A percentile compares a stretch with the other conserved stretches of the same genome.
phyloP scores from a whole-genome alignment of 208 protist species.

The Trypanosoma platydactyli region DNA sequence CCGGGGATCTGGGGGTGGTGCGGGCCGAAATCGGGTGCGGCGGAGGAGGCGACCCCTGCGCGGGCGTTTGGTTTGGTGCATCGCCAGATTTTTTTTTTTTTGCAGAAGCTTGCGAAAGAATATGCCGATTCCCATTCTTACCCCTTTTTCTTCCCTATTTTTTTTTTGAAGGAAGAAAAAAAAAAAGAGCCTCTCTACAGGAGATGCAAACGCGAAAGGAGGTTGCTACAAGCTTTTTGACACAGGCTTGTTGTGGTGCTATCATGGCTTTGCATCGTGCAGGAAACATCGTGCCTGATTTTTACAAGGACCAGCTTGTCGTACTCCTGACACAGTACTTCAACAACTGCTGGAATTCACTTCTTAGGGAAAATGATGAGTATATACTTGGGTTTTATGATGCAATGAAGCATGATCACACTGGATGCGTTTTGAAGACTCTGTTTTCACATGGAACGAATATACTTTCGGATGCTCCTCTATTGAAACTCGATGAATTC shows the following conservation, averaged over 20 bases:
- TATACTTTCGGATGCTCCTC: slow-evolving; percentile 19
- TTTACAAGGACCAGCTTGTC: slow-evolving; percentile 30
- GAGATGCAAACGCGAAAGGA: slow-evolving; percentile 12
- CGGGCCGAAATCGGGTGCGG: too few species aligned
- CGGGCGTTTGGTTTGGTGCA: too few species aligned
- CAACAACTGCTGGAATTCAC: slow-evolving; percentile 33
- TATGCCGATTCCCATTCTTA: too few species aligned
- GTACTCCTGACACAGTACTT: slow-evolving; percentile 20
- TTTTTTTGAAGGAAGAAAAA: not conserved
- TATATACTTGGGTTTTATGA: slow-evolving; percentile 19
- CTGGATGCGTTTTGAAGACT: slow-evolving; percentile 24
- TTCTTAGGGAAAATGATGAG: slow-evolving; percentile 24
- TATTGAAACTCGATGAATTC: slow-evolving; percentile 6
- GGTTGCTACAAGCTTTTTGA: slow-evolving; percentile 14
- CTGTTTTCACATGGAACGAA: slow-evolving; percentile 25
- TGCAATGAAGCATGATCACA: slow-evolving; percentile 15
- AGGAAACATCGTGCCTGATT: slow-evolving; percentile 8
- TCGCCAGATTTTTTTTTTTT: slow-evolving; percentile 12
- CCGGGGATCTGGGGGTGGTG: too few species aligned
- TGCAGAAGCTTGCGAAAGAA: too few species aligned
- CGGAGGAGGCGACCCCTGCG: too few species aligned
- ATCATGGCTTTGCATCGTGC: slow-evolving; percentile 29
- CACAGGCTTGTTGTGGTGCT: slow-evolving; percentile 28
- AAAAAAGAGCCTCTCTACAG: not conserved
- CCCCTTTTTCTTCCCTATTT: slow-evolving; percentile 5